phyloP scores from a whole-genome alignment of 768 basidiomycete species.

The Paxillus ammoniavirescens region DNA sequence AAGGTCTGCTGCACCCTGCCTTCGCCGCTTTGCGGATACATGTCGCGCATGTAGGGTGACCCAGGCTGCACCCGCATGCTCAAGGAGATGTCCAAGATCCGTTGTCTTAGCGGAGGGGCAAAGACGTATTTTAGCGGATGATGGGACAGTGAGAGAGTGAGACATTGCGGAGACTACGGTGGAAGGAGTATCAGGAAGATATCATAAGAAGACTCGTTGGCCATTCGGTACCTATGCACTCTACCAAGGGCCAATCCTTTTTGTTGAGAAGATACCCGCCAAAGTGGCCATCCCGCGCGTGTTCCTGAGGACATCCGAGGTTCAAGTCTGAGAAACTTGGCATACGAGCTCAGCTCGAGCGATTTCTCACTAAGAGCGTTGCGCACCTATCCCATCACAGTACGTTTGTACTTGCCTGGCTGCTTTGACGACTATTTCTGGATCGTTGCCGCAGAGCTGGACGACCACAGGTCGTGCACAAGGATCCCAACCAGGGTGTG shows the following conservation, averaged over 20 bases:
- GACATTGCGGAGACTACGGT: constrained; percentile 62
- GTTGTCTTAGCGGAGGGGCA: constrained; percentile 55
- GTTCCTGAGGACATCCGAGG: constrained; percentile 76
- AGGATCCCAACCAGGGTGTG: constrained; percentile 12
- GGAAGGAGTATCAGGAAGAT: not conserved
- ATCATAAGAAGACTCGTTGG: not conserved
- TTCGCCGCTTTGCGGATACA: constrained; percentile 64
- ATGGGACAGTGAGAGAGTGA: constrained; percentile 59
- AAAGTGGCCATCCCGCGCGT: constrained; percentile 62
- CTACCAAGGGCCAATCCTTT: constrained; percentile 69
- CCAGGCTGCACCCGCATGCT: constrained; percentile 67
- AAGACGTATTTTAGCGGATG: constrained; percentile 61
- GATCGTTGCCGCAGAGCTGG: constrained; percentile 72
- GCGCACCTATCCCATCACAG: constrained; percentile 71
- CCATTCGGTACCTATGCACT: constrained; percentile 52
- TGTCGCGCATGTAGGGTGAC: constrained; percentile 73
- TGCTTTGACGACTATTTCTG: constrained; percentile 57
- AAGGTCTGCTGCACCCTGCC: constrained; percentile 72
- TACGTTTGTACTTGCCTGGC: constrained; percentile 55
- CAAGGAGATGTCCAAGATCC: constrained; percentile 55
- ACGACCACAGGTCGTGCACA: constrained; percentile 55
- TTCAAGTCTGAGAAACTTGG: constrained; percentile 58
- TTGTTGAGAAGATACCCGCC: constrained; percentile 76
- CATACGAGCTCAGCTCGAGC: not conserved
- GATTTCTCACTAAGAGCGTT: not conserved